Base-by-base conservation (phyloP, 305 asterid genomes). In the Solanum hybrid region DNA sequence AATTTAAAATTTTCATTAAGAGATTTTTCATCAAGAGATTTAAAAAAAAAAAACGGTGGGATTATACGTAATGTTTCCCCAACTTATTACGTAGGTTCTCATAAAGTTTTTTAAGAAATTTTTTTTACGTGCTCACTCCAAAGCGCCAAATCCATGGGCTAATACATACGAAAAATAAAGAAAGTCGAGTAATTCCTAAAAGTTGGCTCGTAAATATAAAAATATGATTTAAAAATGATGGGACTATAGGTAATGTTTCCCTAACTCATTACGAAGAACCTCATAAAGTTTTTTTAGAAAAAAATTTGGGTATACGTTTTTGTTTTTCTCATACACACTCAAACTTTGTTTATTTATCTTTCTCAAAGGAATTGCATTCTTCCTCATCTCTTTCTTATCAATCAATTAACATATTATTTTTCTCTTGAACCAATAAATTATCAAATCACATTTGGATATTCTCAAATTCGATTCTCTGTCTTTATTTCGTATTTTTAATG, bases 141-240 rank as follows among this genome's bases (percentile, higher is more conserved):
- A 45, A 5, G 22, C 3, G 9, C 0, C 4, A 51, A 1, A 51
- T 51, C 0, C 4, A 51, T 51, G 3, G 0, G 9, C 9, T 51
- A 51, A 51, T 51, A 51, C n/a, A 51, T 15, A 15, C 1, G 0
- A 2, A 5, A 51, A 51, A 5, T 14, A 51, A 0, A 51, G 1
- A 51, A 15, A 51, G n/a, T 5, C 1, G 9, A 51, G 9, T 6
- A 51, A 2, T 51, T 5, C 8, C 0, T 51, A 51, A 51, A 51
- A 51, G 3, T 51, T 51, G 22, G n/a, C n/a, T 51, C 9, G 4
- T 51, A 51, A 51, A 51, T 51, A 0, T 1, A 4, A 15, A 51
- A 51, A 51, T 51, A 15, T 51, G 8, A 15, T 15, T 51, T 51
- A 15, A 15, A 51, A 51, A 5, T 51, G 0, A 6, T 51, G 66